These are phyloP conservation scores for Serendipita vermifera DNA, from an alignment of 768 basidiomycete species.

Conservation along the genomic window DNA sequence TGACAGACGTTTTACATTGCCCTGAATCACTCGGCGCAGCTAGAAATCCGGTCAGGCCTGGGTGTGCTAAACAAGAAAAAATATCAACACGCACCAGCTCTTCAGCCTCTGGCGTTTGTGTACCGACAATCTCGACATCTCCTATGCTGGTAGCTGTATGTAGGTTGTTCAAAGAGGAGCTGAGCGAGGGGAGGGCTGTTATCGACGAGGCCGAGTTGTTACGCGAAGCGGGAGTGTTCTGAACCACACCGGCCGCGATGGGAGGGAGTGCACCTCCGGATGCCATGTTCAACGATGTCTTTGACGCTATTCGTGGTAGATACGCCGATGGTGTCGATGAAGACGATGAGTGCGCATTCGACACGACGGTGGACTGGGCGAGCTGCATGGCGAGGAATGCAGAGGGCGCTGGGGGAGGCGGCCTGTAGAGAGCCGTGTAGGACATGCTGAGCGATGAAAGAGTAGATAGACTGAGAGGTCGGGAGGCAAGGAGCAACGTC, in stretches of 20 bases:
- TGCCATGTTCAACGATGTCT: background rate
- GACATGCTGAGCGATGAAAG: too few relatives aligned
- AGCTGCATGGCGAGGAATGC: background rate
- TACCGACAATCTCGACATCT: background rate
- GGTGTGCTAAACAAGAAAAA: too few relatives aligned
- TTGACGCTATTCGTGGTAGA: background rate
- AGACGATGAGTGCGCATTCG: background rate
- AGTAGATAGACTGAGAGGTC: too few relatives aligned
- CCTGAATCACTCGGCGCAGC: slow-evolving; percentile 5
- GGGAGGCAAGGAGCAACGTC: too few relatives aligned
- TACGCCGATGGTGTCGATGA: background rate
- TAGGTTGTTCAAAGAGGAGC: background rate
- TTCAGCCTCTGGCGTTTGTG: slow-evolving; percentile 2
- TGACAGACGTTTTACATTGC: background rate
- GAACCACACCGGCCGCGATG: background rate
- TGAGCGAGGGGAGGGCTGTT: slow-evolving; percentile 5
- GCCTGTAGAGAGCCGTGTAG: background rate
- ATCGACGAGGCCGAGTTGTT: background rate
- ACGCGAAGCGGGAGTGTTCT: background rate
- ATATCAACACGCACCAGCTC: background rate
- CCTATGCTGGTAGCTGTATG: background rate
- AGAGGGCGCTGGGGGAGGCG: slow-evolving; percentile 8
- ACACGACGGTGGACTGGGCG: background rate
- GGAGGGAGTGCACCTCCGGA: background rate
- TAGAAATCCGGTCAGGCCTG: background rate